Evolutionary conservation across 2,329 filamentous ascomycete species (phyloP).

Genomic region (Xylariaceae sp.): DNA sequence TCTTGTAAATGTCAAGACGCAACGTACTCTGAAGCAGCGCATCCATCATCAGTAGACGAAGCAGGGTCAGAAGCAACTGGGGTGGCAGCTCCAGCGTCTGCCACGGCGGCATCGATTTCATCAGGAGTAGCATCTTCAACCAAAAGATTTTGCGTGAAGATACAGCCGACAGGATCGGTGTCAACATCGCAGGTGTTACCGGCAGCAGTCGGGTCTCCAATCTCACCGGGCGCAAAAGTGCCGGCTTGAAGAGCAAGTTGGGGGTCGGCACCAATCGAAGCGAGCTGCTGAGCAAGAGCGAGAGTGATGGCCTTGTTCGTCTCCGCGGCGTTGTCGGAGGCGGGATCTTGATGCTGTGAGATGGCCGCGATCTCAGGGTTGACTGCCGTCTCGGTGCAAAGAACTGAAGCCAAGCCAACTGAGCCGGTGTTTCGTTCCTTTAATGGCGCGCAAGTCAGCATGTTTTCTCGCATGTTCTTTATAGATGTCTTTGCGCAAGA

Average conservation of each 20-base stretch:
- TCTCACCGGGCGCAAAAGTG: slow-evolving; percentile 59
- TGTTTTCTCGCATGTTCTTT: background rate
- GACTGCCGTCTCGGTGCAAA: slow-evolving; percentile 55
- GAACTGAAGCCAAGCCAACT: slow-evolving; percentile 56
- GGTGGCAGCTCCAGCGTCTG: slow-evolving; percentile 26
- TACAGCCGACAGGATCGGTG: slow-evolving; percentile 52
- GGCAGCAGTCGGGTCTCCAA: slow-evolving; percentile 36
- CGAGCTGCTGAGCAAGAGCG: slow-evolving; percentile 58
- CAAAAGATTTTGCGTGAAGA: slow-evolving; percentile 52
- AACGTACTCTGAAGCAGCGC: slow-evolving; percentile 17
- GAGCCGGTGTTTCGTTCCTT: slow-evolving; percentile 58
- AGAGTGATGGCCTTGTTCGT: slow-evolving; percentile 62
- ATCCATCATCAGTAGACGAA: slow-evolving; percentile 11
- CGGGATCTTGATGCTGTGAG: slow-evolving; percentile 66
- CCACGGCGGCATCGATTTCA: slow-evolving; percentile 53
- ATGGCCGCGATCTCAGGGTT: slow-evolving; percentile 66
- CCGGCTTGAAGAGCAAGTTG: slow-evolving; percentile 58
- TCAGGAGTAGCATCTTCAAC: slow-evolving; percentile 52
- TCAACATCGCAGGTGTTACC: slow-evolving; percentile 55
- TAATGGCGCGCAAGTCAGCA: slow-evolving; percentile 3
- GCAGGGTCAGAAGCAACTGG: slow-evolving; percentile 9
- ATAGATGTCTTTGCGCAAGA: slow-evolving; percentile 42
- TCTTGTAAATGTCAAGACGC: background rate
- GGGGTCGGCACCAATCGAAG: slow-evolving; percentile 60
- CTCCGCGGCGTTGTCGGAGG: slow-evolving; percentile 52